Evolutionary conservation across 148 eudicot genomes (phyloP), one percentile per base, ranked within the genome.

Genomic region (Vaccinium macrocarpon): DNA sequence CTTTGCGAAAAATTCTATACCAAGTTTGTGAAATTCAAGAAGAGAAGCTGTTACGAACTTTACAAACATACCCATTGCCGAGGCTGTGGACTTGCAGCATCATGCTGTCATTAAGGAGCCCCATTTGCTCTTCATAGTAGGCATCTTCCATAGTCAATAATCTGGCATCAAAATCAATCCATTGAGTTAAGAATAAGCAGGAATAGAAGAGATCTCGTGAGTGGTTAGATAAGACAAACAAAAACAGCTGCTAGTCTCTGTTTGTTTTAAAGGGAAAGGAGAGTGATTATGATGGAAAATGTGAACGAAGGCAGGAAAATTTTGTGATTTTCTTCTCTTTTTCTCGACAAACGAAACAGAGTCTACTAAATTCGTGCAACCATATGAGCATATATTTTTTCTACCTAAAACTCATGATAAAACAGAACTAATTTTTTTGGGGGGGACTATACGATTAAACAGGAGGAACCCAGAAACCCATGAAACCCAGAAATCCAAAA

Each of bases 41-140:
- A n/a, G 16, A 16, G 48, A 73, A 76, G 13, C 19, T 56, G 59
- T 2, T 6, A 78, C 9, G 8, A 14, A 27, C 42, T 71, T 7
- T 6, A 51, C 32, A 23, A 50, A 68, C 94, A 87, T 96, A 96
- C 99, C 99, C 99, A 84, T 91, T 89, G 79, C 98, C 99, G 27
- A 93, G 79, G 72, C 87, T 80, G 80, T 93, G 97, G 53, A 90
- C 92, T 89, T 91, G 95, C 52, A 90, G 87, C 88, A 90, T 87
- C 93, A 93, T 89, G 84, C 82, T 82, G 79, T 90, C 88, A 84
- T 89, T 89, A 62, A 89, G 38, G 90, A 42, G 82, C 80, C 84
- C 87, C 85, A 84, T 87, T 87, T 86, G 83, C 81, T 87, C 90
- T 74, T 92, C 92, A 90, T 42, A 91, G 82, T 93, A 91, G 32